These are phyloP conservation scores for Delitschia confertaspora DNA, from an alignment of 495 filamentous ascomycete species.

Conservation along the genomic window DNA sequence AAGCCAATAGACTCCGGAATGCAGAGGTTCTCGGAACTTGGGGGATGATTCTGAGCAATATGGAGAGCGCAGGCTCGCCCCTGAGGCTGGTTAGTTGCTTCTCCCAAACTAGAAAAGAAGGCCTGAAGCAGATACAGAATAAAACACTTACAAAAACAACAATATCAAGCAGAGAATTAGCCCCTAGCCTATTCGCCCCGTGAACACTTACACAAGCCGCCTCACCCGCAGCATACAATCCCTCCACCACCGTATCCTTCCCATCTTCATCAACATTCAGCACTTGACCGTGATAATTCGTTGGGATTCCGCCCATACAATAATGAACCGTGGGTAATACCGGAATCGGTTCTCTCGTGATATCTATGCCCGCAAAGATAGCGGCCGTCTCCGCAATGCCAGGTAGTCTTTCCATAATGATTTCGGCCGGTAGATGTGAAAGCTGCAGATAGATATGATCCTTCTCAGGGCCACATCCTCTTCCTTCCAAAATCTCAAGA, in stretches of 20 bases:
- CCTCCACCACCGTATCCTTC: conserved; percentile 86
- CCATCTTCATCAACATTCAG: conserved; percentile 71
- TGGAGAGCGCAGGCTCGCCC: conserved; percentile 90
- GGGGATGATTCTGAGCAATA: conserved; percentile 79
- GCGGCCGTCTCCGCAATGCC: conserved; percentile 98
- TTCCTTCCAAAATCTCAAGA: conserved; percentile 92
- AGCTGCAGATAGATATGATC: conserved; percentile 98
- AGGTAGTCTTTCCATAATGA: conserved; percentile 91
- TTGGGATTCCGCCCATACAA: conserved; percentile 99
- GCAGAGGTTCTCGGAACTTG: conserved; percentile 64
- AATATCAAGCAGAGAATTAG: conserved; percentile 94
- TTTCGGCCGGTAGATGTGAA: conserved; percentile 79
- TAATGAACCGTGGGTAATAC: conserved; percentile 98
- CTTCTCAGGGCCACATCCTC: conserved; percentile 91
- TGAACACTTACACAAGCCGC: conserved; percentile 98
- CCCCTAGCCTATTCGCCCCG: conserved; percentile 93
- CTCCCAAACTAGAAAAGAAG: too few relatives aligned
- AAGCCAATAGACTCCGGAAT: conserved; percentile 76
- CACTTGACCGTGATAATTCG: conserved; percentile 94
- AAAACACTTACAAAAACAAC: conserved; percentile 64
- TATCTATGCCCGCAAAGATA: conserved; percentile 95
- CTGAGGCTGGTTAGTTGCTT: conserved; percentile 3
- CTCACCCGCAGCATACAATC: conserved; percentile 93
- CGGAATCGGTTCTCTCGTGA: conserved; percentile 92
- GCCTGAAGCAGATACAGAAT: not conserved